phyloP scores from a whole-genome alignment of 2,329 filamentous ascomycete genomes.

The Fusarium succisae region DNA sequence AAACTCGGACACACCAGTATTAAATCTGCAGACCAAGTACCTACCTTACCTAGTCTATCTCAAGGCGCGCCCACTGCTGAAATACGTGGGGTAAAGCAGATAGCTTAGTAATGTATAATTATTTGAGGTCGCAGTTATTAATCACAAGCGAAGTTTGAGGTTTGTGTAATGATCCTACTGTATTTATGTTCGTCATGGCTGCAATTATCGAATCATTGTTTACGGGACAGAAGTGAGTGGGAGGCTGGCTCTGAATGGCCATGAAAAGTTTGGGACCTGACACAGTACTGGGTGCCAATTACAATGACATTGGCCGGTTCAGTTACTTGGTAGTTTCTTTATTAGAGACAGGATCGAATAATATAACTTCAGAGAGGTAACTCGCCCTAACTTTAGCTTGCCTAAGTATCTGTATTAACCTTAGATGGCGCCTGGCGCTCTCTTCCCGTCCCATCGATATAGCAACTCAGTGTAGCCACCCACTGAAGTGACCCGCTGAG shows the following conservation, averaged over 20 bases:
- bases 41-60: constrained; percentile 27
- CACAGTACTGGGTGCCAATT: background rate
- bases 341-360: background rate
- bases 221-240: background rate
- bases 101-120: constrained; percentile 25
- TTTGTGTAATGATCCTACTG: background rate
- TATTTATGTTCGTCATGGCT: constrained; percentile 2
- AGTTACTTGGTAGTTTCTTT: background rate
- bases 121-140: background rate
- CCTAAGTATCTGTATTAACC: background rate
- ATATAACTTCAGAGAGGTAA: background rate
- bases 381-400: background rate
- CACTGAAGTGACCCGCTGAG: constrained; percentile 3
- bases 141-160: constrained; percentile 1
- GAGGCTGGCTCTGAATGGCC: background rate
- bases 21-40: constrained; percentile 29
- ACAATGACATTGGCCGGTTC: background rate
- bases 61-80: constrained; percentile 15
- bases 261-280: background rate
- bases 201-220: background rate
- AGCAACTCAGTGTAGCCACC: background rate
- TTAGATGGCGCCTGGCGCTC: background rate
- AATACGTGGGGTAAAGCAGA: constrained; percentile 25
- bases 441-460: background rate
- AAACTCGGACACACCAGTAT: constrained; percentile 37